These are phyloP conservation scores for Suaeda aralocaspica DNA, from an alignment of 148 eudicot species.

Conservation along the genomic window DNA sequence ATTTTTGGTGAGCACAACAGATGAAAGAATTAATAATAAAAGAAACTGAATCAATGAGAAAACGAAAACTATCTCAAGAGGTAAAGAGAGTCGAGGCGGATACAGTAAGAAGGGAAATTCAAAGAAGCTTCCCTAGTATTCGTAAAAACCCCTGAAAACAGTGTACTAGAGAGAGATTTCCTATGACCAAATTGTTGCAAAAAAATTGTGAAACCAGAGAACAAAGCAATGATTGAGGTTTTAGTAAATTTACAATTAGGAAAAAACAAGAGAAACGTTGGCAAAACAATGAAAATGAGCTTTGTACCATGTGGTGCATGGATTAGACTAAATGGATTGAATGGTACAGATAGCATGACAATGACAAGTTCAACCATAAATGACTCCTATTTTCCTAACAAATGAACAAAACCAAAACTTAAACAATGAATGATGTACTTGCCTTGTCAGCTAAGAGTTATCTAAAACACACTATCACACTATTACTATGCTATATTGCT, in stretches of 20 bases:
- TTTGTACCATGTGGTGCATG: not conserved
- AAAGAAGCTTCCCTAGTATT: not conserved
- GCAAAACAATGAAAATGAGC: not conserved
- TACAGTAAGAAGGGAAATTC: not conserved
- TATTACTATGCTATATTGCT: no score
- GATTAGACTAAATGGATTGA: not conserved
- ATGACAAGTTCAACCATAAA: not conserved
- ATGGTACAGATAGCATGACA: slow-evolving; percentile 1
- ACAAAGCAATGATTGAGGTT: not conserved
- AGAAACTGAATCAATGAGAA: not conserved
- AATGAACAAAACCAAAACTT: not conserved
- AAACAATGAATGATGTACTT: not conserved
- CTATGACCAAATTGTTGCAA: not conserved
- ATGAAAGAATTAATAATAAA: not conserved
- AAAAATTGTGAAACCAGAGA: not conserved
- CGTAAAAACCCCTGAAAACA: not conserved
- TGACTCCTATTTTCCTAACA: not conserved
- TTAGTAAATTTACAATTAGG: not conserved
- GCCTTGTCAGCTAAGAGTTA: slow-evolving; percentile 12
- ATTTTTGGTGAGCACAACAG: not conserved
- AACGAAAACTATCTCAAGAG: not conserved
- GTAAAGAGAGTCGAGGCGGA: no score
- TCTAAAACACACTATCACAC: no score
- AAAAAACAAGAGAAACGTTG: not conserved
- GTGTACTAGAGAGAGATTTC: not conserved